A percentile compares a stretch with the other conserved stretches of the same genome.
These are phyloP conservation scores for Diplodia mutila DNA, from an alignment of 2,329 filamentous ascomycete species.

Conservation along the genomic window DNA sequence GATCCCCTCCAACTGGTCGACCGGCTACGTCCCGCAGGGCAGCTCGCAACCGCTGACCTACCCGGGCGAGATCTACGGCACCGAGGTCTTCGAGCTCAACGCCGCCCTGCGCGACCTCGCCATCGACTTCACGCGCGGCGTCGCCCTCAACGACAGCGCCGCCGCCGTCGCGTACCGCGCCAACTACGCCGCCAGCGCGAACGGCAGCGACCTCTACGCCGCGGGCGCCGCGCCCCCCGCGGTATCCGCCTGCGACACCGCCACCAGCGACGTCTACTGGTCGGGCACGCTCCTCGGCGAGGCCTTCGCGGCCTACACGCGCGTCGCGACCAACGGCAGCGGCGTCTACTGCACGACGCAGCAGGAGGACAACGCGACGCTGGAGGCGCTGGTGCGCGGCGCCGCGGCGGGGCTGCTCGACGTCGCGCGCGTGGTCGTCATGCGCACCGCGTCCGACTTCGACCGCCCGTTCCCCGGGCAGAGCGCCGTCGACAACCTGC, in stretches of 20 bases:
- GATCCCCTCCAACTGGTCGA: slow-evolving; percentile 57
- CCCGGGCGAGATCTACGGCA: slow-evolving; percentile 45
- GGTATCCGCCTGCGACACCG: slow-evolving; percentile 39
- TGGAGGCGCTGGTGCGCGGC: slow-evolving; percentile 40
- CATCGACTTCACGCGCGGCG: slow-evolving; percentile 39
- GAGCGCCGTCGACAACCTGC: slow-evolving; percentile 62
- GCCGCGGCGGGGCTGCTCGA: slow-evolving; percentile 36
- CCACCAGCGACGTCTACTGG: slow-evolving; percentile 38
- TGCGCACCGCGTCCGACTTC: slow-evolving; percentile 64
- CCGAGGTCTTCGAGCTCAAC: slow-evolving; percentile 50
- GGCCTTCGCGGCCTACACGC: slow-evolving; percentile 36
- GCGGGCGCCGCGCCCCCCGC: slow-evolving; percentile 34
- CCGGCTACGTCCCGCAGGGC: slow-evolving; percentile 71
- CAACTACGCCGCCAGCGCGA: slow-evolving; percentile 33
- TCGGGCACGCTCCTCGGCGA: slow-evolving; percentile 35
- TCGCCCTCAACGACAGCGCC: slow-evolving; percentile 43
- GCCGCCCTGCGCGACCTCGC: slow-evolving; percentile 42
- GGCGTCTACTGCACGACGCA: slow-evolving; percentile 42
- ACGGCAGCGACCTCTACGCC: slow-evolving; percentile 28
- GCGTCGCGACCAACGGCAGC: slow-evolving; percentile 40
- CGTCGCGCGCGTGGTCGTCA: slow-evolving; percentile 40
- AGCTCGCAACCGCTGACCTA: slow-evolving; percentile 52
- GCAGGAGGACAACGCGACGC: slow-evolving; percentile 44
- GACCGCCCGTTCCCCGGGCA: slow-evolving; percentile 66
- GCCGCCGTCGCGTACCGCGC: slow-evolving; percentile 44